Evolutionary conservation across 257 asterid species (phyloP), one percentile per base, ranked within the genome.

Genomic region (Gentiana dahurica): DNA sequence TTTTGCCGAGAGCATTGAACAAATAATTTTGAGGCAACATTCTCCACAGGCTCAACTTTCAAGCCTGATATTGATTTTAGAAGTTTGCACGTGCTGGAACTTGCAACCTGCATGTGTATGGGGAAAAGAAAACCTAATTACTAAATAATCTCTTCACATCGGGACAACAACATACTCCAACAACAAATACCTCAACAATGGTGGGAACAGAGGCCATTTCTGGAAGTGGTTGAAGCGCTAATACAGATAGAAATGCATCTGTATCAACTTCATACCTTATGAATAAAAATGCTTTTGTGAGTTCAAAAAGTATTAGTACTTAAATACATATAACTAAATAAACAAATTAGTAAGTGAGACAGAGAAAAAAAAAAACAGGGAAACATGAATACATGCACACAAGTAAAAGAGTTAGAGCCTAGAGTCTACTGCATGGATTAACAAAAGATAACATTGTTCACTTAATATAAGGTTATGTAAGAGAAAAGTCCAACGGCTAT

Each of bases 1-100:
- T 87, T 91, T 53, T 91, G 96, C 57, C 98, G 83, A 68, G 98
- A 91, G 71, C 98, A 91, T 78, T 91, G 98, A 65, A 87, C 98
- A 68, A 91, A 83, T 75, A 91, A 81, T 76, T 91, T 91, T 68
- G 98, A 85, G 34, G 94, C 68, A 56, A 83, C 95, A 69, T 87
- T 85, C 65, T 85, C 88, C 62, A 91, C 93, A 12, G 98, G 97
- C 65, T 80, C 85, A 61, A 91, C 94, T 73, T 79, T 85, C 78
- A 91, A 72, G 57, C 98, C 98, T 41, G 95, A 79, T 56, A 91
- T 81, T 53, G 97, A 85, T 73, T 78, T 87, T 57, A 91, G 67
- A 63, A 91, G 95, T 62, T 91, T 90, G 33, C 94, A 75, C 43
- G 98, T 82, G 63, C 71, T 87, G 71, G 95, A 73, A 75, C 87